Conservation (phyloP, 495 filamentous ascomycete genomes). For the Lineolata rhizophorae region DNA sequence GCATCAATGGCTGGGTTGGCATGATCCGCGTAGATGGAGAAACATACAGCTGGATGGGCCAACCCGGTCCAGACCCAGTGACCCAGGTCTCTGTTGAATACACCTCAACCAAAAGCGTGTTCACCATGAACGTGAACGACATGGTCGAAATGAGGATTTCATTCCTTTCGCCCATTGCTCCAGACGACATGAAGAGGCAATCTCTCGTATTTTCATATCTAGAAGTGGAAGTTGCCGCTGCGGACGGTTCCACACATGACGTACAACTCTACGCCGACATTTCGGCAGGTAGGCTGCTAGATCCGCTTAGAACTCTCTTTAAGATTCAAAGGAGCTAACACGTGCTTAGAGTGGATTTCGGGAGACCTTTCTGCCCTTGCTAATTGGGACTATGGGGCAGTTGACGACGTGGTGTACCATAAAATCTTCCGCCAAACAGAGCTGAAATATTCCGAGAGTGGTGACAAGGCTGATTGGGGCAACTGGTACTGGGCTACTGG, state of each 20-base stretch:
- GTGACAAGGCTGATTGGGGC: slow-evolving; percentile 63
- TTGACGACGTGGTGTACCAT: slow-evolving; percentile 26
- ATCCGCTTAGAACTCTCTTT: slow-evolving; percentile 2
- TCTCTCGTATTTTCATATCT: slow-evolving; percentile 35
- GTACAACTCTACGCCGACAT: slow-evolving; percentile 39
- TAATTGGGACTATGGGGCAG: slow-evolving; percentile 31
- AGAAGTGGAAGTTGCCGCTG: slow-evolving; percentile 27
- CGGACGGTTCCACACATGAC: slow-evolving; percentile 29
- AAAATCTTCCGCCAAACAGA: slow-evolving; percentile 40
- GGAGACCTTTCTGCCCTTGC: slow-evolving; percentile 27
- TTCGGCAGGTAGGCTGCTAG: slow-evolving; percentile 28
- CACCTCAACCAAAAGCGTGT: slow-evolving; percentile 35
- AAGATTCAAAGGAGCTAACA: slow-evolving; percentile 4
- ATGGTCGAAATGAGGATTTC: slow-evolving; percentile 30
- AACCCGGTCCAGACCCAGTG: slow-evolving; percentile 18
- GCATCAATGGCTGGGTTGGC: slow-evolving; percentile 31
- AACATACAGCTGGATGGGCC: slow-evolving; percentile 35
- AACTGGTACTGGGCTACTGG: slow-evolving; percentile 40
- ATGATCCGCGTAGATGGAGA: slow-evolving; percentile 32
- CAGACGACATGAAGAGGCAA: slow-evolving; percentile 30
- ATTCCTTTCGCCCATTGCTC: slow-evolving; percentile 35
- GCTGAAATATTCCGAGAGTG: slow-evolving; percentile 44
- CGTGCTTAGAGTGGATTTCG: slow-evolving; percentile 30
- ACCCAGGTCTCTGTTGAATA: slow-evolving; percentile 32
- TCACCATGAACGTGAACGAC: slow-evolving; percentile 27